Conservation (phyloP, 306 rosid genomes). For the Citrullus mucosospermus region DNA sequence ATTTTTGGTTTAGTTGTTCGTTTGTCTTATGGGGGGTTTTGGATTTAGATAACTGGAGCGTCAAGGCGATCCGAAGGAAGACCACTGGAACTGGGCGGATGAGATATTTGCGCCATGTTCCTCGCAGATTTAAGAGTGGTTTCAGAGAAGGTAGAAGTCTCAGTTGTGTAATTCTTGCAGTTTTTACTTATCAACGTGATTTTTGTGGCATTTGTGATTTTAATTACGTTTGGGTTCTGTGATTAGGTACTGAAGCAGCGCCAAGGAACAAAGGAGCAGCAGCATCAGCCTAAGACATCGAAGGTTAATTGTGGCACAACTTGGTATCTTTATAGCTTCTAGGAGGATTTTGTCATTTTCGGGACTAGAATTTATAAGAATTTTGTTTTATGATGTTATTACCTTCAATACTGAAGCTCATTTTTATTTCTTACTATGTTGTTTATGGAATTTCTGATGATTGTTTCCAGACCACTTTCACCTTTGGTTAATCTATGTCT, state of each 20-base stretch:
- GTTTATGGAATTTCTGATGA: background rate
- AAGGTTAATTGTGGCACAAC: background rate
- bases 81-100: conserved; percentile 98
- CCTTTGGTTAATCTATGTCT: background rate
- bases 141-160: conserved; percentile 77
- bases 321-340: conserved; percentile 3
- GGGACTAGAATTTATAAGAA: background rate
- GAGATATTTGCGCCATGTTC: conserved; percentile 88
- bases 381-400: conserved; percentile 5
- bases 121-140: conserved; percentile 98
- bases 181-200: background rate
- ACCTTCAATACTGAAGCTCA: background rate
- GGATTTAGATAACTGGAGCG: conserved; percentile 83
- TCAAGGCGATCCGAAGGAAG: conserved; percentile 94
- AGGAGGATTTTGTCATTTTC: background rate
- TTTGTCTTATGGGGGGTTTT: background rate
- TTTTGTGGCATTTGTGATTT: background rate
- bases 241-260: conserved; percentile 65
- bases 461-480: background rate
- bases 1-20: background rate
- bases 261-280: conserved; percentile 74
- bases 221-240: background rate
- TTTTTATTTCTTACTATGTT: background rate
- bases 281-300: conserved; percentile 4
- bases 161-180: background rate